Evolutionary conservation across 2,329 filamentous ascomycete genomes (phyloP).

Genomic region (Colletotrichum salicis): DNA sequence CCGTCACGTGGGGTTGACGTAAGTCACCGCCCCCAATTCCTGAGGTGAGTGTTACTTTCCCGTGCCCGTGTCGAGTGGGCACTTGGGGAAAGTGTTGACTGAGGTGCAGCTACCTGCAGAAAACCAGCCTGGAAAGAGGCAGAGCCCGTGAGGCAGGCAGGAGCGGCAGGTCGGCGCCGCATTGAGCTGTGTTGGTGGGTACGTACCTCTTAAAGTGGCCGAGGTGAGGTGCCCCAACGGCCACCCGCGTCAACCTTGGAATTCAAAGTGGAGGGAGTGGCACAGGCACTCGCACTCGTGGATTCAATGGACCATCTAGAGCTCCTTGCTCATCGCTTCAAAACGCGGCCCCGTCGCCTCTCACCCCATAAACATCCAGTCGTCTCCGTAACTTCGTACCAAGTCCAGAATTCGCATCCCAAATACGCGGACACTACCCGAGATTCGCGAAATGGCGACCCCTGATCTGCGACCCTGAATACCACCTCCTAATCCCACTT

Average conservation of each 20-base stretch:
- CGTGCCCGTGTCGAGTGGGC: too few species aligned
- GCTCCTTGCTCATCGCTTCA: constrained; percentile 14
- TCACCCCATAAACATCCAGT: neutral
- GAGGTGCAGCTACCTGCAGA: neutral
- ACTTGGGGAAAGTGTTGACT: constrained; percentile 6
- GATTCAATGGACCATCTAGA: neutral
- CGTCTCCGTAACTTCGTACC: neutral
- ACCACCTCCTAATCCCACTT: constrained; percentile 7
- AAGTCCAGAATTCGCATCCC: constrained; percentile 7
- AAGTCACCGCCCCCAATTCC: constrained; percentile 8
- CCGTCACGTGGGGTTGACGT: constrained; percentile 33
- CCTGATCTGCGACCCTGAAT: constrained; percentile 35
- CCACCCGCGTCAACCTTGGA: neutral
- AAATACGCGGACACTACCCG: constrained; percentile 27
- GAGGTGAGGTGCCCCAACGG: neutral
- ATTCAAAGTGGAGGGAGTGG: too few species aligned
- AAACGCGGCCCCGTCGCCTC: neutral
- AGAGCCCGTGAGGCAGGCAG: neutral
- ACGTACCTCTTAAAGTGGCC: neutral
- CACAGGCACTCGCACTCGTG: neutral
- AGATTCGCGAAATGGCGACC: constrained; percentile 23
- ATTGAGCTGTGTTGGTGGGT: neutral
- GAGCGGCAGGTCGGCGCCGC: neutral
- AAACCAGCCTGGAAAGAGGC: neutral
- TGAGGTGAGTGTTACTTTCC: neutral